phyloP scores from a whole-genome alignment of 139 green algal genomes.

The Micromonas commoda region DNA sequence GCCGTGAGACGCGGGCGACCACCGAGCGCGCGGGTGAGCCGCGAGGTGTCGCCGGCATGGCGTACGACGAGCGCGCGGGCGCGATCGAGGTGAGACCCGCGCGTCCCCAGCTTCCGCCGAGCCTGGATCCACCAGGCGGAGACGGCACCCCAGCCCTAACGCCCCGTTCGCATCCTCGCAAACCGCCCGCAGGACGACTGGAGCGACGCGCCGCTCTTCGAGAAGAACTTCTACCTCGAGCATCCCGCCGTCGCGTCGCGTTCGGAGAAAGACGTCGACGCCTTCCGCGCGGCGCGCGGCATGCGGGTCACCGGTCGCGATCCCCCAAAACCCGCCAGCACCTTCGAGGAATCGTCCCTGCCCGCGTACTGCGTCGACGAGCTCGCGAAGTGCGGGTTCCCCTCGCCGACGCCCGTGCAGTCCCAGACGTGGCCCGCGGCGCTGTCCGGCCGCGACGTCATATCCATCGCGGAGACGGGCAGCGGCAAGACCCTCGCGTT shows the following conservation, averaged over 20 bases:
- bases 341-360: slow-evolving; percentile 65
- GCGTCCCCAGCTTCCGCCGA: no score
- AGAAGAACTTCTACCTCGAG: slow-evolving; percentile 20
- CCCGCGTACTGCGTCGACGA: slow-evolving; percentile 65
- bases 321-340: slow-evolving; percentile 51
- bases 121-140: no score
- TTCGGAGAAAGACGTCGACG: background rate
- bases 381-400: slow-evolving; percentile 61
- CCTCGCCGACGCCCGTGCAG: slow-evolving; percentile 71
- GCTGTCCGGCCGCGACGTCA: slow-evolving; percentile 61
- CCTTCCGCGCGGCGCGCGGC: background rate
- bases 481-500: slow-evolving; percentile 78
- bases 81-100: no score
- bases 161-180: no score
- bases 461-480: slow-evolving; percentile 82
- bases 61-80: no score
- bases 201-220: background rate
- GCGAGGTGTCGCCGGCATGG: no score
- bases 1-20: no score
- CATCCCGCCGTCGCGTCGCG: background rate
- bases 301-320: background rate
- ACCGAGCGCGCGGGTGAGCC: no score
- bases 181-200: background rate
- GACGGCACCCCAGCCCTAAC: no score
- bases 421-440: slow-evolving; percentile 71